Base-by-base conservation (phyloP, 768 basidiomycete genomes). In the Strobilomyces echinocephalus region DNA sequence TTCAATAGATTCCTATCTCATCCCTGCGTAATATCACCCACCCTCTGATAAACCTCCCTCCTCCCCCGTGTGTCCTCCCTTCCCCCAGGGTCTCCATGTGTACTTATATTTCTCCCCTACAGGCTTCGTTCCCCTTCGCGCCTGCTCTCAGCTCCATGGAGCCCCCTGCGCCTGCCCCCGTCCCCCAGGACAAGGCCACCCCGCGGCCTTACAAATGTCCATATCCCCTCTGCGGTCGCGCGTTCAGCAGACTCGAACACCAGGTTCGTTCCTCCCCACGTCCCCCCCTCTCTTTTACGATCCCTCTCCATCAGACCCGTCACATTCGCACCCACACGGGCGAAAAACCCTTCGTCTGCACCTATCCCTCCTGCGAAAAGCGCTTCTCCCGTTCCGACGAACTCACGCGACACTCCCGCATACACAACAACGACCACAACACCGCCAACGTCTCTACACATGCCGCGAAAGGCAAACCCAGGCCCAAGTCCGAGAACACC, bases 251-350 rank as follows among this genome's bases (percentile, higher is more conserved):
- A 52, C 82, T 98, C 21, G 95, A 99, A 69, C 95, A 99, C 70
- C 93, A 95, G 83, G 93, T 89, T 61, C 56, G 79, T 70, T 2
- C 26, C 43, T 50, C 59, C 52, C 48, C 48, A 12, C 39, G 20
- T 16, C 51, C 40, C 33, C 50, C 50, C 54, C 56, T 49, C 58
- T 50, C 54, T 54, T 63, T 58, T 40, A 54, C 52, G 53, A 61
- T 63, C 56, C 26, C 33, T 11, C 44, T 35, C 33, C 39, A 34
- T 0, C 70, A 98, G 91, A 99, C 95, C 18, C 87, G 95, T 57
- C 95, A 99, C 67, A 97, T 97, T 50, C 88, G 95, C 55, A 99
- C 95, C 0, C 95, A 99, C 70, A 99, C 95, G 0, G 95, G 95
- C 64, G 95, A 99, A 73, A 97, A 97, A 63, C 95, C 95, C 3